Evolutionary conservation across 768 basidiomycete species (phyloP).

Genomic region (Termitomyces sp.): DNA sequence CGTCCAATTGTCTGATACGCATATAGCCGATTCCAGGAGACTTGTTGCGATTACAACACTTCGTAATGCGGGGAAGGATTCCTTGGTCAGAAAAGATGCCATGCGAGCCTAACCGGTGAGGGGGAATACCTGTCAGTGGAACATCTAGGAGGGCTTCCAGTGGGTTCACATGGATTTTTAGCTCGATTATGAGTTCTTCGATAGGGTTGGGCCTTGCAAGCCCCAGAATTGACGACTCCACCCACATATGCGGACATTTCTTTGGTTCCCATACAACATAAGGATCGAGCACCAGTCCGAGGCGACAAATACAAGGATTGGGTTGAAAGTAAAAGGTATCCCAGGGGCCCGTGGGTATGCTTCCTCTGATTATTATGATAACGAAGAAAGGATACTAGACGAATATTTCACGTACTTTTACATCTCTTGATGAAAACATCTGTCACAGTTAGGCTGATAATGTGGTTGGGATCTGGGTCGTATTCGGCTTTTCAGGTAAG

Average conservation of each 20-base stretch:
- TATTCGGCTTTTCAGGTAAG: slow-evolving; percentile 1
- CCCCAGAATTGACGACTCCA: background rate
- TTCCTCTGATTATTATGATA: background rate
- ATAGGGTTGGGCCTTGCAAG: background rate
- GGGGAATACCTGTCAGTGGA: background rate
- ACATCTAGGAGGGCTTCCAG: background rate
- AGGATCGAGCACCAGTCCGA: slow-evolving; percentile 2
- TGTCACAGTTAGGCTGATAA: background rate
- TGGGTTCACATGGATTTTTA: background rate
- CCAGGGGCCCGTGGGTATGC: background rate
- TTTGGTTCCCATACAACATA: background rate
- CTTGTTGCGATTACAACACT: background rate
- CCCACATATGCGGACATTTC: slow-evolving; percentile 3
- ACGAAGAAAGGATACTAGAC: background rate
- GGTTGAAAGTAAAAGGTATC: background rate
- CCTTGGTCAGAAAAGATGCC: slow-evolving; percentile 1
- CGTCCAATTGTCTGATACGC: background rate
- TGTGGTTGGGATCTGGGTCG: background rate
- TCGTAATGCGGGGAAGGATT: slow-evolving; percentile 1
- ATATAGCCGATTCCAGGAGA: background rate
- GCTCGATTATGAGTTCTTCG: slow-evolving; percentile 1
- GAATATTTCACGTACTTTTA: background rate
- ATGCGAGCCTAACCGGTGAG: background rate
- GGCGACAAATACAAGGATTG: slow-evolving; percentile 1
- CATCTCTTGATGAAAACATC: background rate